Evolutionary conservation across 352 stramenopile species (phyloP).

Genomic region (Peronospora farinosa): DNA sequence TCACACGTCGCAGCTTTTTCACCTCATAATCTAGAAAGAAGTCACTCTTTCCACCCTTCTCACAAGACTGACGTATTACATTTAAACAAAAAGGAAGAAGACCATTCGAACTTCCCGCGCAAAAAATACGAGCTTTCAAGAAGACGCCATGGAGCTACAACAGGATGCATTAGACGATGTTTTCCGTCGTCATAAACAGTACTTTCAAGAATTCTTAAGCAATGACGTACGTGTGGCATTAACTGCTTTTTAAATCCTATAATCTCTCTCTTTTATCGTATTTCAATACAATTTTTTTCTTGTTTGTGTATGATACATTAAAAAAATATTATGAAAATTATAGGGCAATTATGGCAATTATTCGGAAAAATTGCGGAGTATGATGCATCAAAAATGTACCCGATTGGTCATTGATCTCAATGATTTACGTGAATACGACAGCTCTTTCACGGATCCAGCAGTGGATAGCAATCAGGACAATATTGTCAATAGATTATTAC

Average conservation of each 20-base stretch:
- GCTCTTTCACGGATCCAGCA: constrained; percentile 60
- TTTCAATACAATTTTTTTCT: constrained; percentile 1
- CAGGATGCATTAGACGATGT: constrained; percentile 80
- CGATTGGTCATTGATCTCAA: constrained; percentile 87
- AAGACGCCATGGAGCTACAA: constrained; percentile 61
- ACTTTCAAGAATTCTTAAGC: constrained; percentile 78
- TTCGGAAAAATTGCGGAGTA: constrained; percentile 68
- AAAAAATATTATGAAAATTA: constrained; percentile 5
- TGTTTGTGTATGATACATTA: background rate
- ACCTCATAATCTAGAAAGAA: too few relatives aligned
- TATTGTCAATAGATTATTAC: constrained; percentile 64
- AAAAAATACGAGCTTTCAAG: constrained; percentile 8
- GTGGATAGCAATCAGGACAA: constrained; percentile 51
- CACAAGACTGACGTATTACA: background rate
- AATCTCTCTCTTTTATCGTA: background rate
- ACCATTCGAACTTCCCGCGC: constrained; percentile 26
- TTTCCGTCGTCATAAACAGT: constrained; percentile 84
- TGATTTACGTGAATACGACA: constrained; percentile 87
- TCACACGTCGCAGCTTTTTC: too few relatives aligned
- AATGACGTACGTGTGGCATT: constrained; percentile 48
- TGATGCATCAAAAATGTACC: constrained; percentile 70
- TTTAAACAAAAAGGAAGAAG: constrained; percentile 18
- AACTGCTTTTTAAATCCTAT: background rate
- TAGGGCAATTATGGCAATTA: constrained; percentile 75
- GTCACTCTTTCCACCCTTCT: too few relatives aligned